These are phyloP conservation scores for Aegilops speltoides DNA, from an alignment of 176 grass and related monocot species.

Conservation along the genomic window DNA sequence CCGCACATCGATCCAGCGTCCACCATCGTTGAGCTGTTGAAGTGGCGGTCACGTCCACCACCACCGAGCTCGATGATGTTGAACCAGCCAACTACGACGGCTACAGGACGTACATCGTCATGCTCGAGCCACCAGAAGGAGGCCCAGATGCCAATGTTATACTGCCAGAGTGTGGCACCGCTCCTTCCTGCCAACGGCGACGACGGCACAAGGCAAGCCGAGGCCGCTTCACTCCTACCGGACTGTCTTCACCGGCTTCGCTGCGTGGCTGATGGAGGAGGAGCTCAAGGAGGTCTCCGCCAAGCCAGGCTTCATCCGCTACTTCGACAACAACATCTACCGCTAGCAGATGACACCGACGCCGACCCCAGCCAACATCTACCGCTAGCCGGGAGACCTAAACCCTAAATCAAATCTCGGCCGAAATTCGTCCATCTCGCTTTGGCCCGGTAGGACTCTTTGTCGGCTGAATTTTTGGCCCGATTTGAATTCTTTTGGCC, in stretches of 20 bases:
- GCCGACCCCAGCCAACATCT: no score
- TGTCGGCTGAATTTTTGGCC: no score
- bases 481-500: no score
- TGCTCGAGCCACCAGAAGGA: background rate
- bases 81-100: background rate
- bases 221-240: background rate
- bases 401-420: no score
- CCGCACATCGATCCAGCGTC: background rate
- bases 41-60: background rate
- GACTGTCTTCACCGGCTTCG: background rate
- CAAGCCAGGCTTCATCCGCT: background rate
- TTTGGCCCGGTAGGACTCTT: no score
- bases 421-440: no score
- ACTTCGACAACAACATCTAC: background rate
- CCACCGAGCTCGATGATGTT: background rate
- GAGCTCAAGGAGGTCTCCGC: background rate
- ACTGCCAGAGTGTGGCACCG: background rate
- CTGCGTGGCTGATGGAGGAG: background rate
- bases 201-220: background rate
- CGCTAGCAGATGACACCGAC: background rate
- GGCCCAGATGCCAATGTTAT: background rate
- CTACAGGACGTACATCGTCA: background rate
- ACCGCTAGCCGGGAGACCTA: no score
- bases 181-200: background rate
- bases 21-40: background rate